These are phyloP conservation scores for Bryoglossum gracile DNA, from an alignment of 495 filamentous ascomycete species.

Conservation along the genomic window DNA sequence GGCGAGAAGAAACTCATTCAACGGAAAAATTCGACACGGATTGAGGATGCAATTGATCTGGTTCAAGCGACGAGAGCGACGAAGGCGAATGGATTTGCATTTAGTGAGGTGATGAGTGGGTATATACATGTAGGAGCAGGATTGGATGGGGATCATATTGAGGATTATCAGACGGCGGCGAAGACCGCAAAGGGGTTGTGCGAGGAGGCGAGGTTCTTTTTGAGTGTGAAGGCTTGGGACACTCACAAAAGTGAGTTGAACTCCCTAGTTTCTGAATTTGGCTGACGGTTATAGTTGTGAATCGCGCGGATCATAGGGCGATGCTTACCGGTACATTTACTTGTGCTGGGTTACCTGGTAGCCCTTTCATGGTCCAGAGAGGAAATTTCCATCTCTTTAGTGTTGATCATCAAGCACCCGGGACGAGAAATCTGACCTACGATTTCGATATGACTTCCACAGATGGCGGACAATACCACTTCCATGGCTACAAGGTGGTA, in stretches of 20 bases:
- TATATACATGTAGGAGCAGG: conserved; percentile 46
- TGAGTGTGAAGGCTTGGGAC: conserved; percentile 51
- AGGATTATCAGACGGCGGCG: conserved; percentile 48
- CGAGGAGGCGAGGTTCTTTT: conserved; percentile 52
- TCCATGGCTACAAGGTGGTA: conserved; percentile 57
- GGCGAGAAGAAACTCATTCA: conserved; percentile 24
- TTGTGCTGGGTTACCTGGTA: conserved; percentile 46
- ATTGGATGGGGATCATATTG: conserved; percentile 35
- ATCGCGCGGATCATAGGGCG: conserved; percentile 42
- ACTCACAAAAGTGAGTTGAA: conserved; percentile 26
- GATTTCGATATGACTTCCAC: conserved; percentile 51
- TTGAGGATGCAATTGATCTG: conserved; percentile 29
- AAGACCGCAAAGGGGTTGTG: conserved; percentile 43
- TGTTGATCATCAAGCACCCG: conserved; percentile 43
- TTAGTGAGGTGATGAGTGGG: conserved; percentile 59
- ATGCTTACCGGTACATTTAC: conserved; percentile 58
- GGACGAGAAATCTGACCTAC: conserved; percentile 53
- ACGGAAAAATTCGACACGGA: conserved; percentile 21
- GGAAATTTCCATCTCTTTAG: conserved; percentile 54
- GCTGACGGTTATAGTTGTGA: conserved; percentile 23
- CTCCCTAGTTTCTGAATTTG: conserved; percentile 9
- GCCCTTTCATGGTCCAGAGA: conserved; percentile 53
- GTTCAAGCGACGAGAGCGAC: conserved; percentile 36
- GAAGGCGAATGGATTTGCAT: conserved; percentile 44
- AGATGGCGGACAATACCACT: conserved; percentile 42